These are phyloP conservation scores for Teratosphaeria epicoccoides DNA, from an alignment of 2,329 filamentous ascomycete genomes.

Conservation along the genomic window DNA sequence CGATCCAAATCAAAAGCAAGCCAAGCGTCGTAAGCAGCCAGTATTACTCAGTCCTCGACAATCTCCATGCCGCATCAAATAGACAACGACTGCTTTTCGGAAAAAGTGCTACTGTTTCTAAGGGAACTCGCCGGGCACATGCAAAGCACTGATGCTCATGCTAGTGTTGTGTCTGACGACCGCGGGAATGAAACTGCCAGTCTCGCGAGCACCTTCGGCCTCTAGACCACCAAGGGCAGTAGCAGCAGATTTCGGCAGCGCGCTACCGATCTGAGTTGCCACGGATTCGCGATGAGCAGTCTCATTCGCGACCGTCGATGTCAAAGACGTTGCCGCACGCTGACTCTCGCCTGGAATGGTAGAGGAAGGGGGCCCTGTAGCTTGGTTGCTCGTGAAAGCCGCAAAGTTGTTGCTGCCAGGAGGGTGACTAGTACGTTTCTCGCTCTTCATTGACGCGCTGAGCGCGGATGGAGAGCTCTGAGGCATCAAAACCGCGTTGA, in stretches of 20 bases:
- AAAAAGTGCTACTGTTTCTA: conserved; percentile 12
- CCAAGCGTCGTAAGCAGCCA: not conserved
- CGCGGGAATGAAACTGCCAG: conserved; percentile 37
- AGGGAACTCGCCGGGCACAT: conserved; percentile 55
- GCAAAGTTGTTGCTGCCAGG: too few relatives aligned
- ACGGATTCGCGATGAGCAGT: not conserved
- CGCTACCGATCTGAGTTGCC: not conserved
- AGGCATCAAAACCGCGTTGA: not conserved
- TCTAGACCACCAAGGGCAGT: conserved; percentile 22
- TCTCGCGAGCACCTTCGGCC: conserved; percentile 24
- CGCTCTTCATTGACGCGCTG: not conserved
- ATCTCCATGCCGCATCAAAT: not conserved
- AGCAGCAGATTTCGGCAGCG: not conserved
- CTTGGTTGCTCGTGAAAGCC: not conserved
- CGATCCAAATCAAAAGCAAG: not conserved
- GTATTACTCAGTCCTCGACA: not conserved
- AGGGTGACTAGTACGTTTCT: too few relatives aligned
- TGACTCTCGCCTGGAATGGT: not conserved
- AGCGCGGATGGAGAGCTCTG: not conserved
- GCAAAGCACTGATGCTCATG: conserved; percentile 50
- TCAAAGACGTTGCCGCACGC: not conserved
- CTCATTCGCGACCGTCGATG: conserved; percentile 1
- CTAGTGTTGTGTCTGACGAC: conserved; percentile 37
- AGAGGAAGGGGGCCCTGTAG: not conserved
- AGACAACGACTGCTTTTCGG: not conserved